Base-by-base conservation (phyloP, 2,329 filamentous ascomycete species). In the Esteya vermicola region DNA sequence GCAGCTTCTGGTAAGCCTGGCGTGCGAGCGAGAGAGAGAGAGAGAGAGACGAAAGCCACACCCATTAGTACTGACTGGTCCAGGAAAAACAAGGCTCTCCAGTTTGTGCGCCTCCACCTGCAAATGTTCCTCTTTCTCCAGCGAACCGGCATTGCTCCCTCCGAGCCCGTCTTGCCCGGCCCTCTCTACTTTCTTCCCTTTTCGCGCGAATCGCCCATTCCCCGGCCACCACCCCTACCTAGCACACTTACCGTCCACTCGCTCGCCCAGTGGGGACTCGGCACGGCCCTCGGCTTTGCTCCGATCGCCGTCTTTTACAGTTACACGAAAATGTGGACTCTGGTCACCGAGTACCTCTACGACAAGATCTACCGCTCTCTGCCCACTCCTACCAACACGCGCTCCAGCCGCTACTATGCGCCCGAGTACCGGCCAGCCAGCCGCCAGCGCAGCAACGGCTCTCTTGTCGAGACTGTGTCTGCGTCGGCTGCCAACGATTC, bases 181-280 rank as follows among this genome's bases (percentile, higher is more conserved):
- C 56, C 57, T 28, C 57, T 52, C 6, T 77, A 67, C 51, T 75
- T 75, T 47, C 50, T 76, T 16, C 72, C 72, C 1, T 75, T 74
- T 36, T 65, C 67, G 13, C n/a, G 37, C 12, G 49, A 56, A 8
- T 54, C 61, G 12, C 75, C 71, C 0, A 69, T 68, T 1, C 65
- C 74, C 22, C 52, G 58, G 2, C 53, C 65, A 0, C 70, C 68
- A 2, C 62, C 65, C 3, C 54, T 60, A 0, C 59, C 61, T 0
- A 45, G 55, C 4, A 58, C 61, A 3, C 51, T 68, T 16, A 60
- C 54, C 9, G 40, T 52, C 4, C 45, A 53, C 5, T 62, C 63
- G 13, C 33, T 73, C 5, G 41, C 59, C 3, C 47, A 51, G 20
- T 76, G 70, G 67, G 16, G 59, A 0, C 62, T 62, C 4, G 54